Evolutionary conservation across 2,329 filamentous ascomycete genomes (phyloP).

Genomic region (Cryphonectria naterciae): DNA sequence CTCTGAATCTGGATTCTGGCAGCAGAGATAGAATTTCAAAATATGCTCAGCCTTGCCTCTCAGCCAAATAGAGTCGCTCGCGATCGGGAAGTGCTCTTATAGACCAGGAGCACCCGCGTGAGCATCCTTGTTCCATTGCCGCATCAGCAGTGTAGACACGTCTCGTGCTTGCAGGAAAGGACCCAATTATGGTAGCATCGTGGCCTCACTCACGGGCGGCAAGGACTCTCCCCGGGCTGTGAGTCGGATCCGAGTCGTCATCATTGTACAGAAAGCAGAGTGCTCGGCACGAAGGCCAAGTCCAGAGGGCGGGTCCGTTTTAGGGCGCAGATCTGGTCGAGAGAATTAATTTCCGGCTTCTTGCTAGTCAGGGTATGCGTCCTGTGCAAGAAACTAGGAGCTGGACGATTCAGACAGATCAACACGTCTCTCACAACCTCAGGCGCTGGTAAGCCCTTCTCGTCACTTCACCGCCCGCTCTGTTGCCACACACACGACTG

Average conservation of each 20-base stretch:
- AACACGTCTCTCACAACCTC: not conserved
- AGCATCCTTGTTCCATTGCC: not conserved
- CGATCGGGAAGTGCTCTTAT: not conserved
- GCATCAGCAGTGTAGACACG: not conserved
- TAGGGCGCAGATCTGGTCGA: not conserved
- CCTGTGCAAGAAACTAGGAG: not conserved
- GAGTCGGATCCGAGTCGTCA: not conserved
- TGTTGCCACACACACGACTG: not conserved
- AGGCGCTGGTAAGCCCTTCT: not conserved
- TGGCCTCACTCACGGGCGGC: not conserved
- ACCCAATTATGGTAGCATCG: not conserved
- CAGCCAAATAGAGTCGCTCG: not conserved
- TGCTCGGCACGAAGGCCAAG: not conserved
- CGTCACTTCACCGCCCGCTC: not conserved
- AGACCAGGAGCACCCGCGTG: not conserved
- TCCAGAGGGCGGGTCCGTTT: not conserved
- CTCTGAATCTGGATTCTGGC: not conserved
- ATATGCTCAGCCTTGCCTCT: not conserved
- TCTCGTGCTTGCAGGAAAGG: conserved; percentile 1
- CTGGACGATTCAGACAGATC: not conserved
- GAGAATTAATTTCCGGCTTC: not conserved
- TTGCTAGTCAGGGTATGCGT: not conserved
- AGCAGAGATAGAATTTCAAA: not conserved
- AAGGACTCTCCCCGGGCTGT: not conserved
- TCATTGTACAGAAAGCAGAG: not conserved